Base-by-base conservation (phyloP, 495 filamentous ascomycete genomes). In the Talaromyces nanjingensis region DNA sequence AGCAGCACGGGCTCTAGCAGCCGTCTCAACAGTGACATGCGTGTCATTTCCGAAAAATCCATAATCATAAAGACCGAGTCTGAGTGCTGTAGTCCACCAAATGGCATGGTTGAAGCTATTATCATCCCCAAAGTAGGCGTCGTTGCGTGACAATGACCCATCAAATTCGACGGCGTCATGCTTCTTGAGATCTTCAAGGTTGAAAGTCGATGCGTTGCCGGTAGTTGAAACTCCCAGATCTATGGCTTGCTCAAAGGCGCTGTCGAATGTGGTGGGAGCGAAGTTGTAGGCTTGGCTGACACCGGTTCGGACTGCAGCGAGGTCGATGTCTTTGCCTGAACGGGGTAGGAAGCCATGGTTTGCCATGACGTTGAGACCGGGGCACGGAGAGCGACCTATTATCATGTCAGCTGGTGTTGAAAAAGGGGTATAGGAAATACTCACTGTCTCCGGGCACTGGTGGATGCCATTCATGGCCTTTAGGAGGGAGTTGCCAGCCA, bases 111-210 rank as follows among this genome's bases (percentile, higher is more conserved):
- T 59, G 5, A 71, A 66, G 45, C 55, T 24, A 12, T 33, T 52
- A 39, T 67, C 37, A 47, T 63, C 70, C 1, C 58, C 65, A 39
- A 69, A 65, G 52, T 58, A 68, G 6, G 70, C 65, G 53, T 74
- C 71, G 60, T 73, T 68, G 29, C 62, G 64, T 1, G 64, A 54
- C 2, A 71, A 63, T n/a, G 71, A 71, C 25, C 67, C 65, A 39
- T 65, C 64, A 24, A 69, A 60, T 57, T 66, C 65, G 5, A 59
- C 53, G 14, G 60, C 65, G 3, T 65, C 65, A 8, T 65, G 66
- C n/a, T 63, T 33, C 20, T 63, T 60, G 9, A 68, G 59, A 52
- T 68, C 67, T 8, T 55, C 27, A 25, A 68, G 67, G 18, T 64
- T 33, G 33, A 64, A 61, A 33, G 67, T 68, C 7, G 59, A 64